Percentiles rank a stretch among this genome's conserved stretches.
These are phyloP conservation scores for Medicago ruthenica DNA, from an alignment of 306 rosid genomes.

Conservation along the genomic window DNA sequence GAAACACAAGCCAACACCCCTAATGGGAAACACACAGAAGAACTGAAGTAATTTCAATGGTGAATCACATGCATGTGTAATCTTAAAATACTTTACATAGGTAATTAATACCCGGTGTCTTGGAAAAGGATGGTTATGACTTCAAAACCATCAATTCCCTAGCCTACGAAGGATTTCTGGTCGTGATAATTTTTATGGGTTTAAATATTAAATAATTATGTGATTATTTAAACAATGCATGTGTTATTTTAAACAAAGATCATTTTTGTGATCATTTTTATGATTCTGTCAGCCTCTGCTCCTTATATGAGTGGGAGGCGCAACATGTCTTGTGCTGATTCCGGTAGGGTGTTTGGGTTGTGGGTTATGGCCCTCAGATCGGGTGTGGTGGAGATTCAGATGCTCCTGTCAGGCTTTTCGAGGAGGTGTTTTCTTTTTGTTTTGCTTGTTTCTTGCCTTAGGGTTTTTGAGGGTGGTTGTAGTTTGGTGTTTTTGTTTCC, in stretches of 20 bases:
- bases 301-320: no score
- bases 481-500: no score
- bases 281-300: no score
- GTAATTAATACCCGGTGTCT: not conserved
- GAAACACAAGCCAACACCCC: conserved; percentile 43
- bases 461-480: no score
- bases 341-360: no score
- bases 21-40: conserved; percentile 49
- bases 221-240: no score
- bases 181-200: not conserved
- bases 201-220: conserved; percentile 5
- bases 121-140: conserved; percentile 27
- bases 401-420: no score
- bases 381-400: no score
- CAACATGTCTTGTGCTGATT: no score
- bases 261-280: not conserved
- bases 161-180: conserved; percentile 3
- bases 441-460: no score
- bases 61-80: conserved; percentile 28
- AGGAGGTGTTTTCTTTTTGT: no score
- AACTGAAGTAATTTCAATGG: conserved; percentile 27
- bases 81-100: conserved; percentile 17
- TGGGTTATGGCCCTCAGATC: no score
- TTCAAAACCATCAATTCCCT: conserved; percentile 26
- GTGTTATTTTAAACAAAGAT: conserved; percentile 4